phyloP scores from a whole-genome alignment of 2,329 filamentous ascomycete species.

The Calonectria leucothoes region DNA sequence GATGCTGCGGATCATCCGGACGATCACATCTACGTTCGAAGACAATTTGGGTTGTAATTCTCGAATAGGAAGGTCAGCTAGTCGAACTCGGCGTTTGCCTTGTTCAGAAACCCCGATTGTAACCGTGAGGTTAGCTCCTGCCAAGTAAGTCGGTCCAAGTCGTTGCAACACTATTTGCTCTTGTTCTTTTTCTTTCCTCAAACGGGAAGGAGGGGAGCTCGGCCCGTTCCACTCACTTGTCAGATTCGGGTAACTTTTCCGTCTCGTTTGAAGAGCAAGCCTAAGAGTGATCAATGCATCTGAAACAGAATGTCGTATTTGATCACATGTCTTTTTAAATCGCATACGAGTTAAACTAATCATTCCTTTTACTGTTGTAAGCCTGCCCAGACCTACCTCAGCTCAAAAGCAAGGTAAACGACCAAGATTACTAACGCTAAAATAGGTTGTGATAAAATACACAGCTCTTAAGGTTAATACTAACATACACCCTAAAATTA shows the following conservation, averaged over 20 bases:
- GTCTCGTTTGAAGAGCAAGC: not conserved
- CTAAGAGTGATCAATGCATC: not conserved
- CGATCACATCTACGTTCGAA: not conserved
- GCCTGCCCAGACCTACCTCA: no score
- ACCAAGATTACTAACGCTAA: no score
- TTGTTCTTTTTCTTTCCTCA: not conserved
- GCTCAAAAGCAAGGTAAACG: no score
- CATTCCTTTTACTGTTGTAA: no score
- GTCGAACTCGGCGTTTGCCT: not conserved
- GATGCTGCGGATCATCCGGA: not conserved
- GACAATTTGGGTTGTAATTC: not conserved
- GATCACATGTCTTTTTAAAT: not conserved
- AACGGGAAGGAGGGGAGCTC: not conserved
- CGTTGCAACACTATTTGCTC: not conserved
- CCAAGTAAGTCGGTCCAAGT: not conserved
- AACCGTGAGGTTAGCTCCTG: not conserved
- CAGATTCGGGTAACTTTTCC: not conserved
- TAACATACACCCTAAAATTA: no score
- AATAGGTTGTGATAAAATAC: no score
- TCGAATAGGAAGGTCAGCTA: not conserved
- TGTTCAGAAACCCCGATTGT: not conserved
- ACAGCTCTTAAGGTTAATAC: no score
- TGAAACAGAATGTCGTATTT: not conserved
- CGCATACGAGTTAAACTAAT: no score
- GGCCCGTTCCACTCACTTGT: not conserved